Conservation (phyloP, 2,329 filamentous ascomycete species). For the Cucurbitaria berberidis region DNA sequence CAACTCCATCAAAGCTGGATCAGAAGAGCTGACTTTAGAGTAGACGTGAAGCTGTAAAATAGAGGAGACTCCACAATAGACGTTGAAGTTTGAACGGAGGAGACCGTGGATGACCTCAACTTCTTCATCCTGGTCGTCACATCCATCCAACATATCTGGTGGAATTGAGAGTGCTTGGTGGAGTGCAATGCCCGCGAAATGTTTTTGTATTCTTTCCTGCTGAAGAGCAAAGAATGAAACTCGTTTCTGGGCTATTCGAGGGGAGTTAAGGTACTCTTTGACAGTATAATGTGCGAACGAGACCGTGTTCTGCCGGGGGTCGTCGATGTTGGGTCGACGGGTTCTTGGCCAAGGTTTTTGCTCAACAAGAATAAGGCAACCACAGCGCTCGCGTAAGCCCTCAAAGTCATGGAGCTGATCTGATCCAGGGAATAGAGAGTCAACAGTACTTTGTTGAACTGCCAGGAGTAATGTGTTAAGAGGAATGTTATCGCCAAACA, state of each 20-base stretch:
- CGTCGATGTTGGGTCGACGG: not conserved
- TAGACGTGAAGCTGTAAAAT: not conserved
- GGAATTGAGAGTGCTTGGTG: not conserved
- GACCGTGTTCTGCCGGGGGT: not conserved
- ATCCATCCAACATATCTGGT: not conserved
- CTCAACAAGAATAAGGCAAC: not conserved
- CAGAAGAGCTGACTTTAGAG: not conserved
- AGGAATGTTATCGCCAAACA: not conserved
- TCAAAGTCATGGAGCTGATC: not conserved
- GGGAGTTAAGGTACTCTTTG: not conserved
- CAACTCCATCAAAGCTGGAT: not conserved
- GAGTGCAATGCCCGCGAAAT: not conserved
- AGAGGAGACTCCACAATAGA: not conserved
- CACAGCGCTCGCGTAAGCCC: not conserved
- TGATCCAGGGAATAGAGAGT: not conserved
- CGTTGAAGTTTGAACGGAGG: not conserved
- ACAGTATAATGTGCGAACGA: not conserved
- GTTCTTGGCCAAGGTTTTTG: too few relatives aligned
- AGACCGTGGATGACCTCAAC: not conserved
- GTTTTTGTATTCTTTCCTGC: not conserved
- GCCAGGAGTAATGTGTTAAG: not conserved
- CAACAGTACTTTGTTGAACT: not conserved
- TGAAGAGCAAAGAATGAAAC: not conserved
- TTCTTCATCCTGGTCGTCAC: not conserved
- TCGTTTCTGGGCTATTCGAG: not conserved